Evolutionary conservation across 306 rosid species (phyloP), one percentile per base, ranked within the genome.

Genomic region (Quillaja saponaria): DNA sequence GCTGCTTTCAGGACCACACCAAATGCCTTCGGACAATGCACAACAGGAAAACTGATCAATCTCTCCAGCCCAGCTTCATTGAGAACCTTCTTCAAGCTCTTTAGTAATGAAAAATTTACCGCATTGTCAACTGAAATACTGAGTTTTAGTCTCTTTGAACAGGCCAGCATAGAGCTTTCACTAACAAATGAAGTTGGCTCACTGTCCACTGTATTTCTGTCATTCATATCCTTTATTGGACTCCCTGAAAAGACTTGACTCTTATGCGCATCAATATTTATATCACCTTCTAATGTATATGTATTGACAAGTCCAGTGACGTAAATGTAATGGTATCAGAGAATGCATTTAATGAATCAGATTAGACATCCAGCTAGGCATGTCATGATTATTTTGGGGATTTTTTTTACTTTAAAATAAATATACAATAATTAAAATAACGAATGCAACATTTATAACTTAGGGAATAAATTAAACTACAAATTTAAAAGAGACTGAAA

Each of bases 21-120:
- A 61, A 63, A 82, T 45, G 87, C 79, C 66, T 82, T 77, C 13
- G 81, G 66, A 55, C 87, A 82, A 58, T 82, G 87, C 61, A 82
- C 71, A 16, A 82, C 87, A 6, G 81, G 77, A 50, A 78, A 70
- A 68, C 84, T 82, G 8, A 72, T 49, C 54, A 82, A 75, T 66
- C 75, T 66, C 69, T 82, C 84, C 68, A 82, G 40, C 34, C 84
- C 80, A 49, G 80, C 76, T 60, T 78, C 80, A 10, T 15, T 21
- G 7, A 78, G 79, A 8, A 66, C 63, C 34, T 60, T 52, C 48
- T 68, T 70, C 68, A 82, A 65, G 55, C 69, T 46, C 71, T 60
- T 68, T 17, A 78, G 34, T 25, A 69, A 49, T 57, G 76, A 70
- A 39, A 63, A 49, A 6, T 49, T 63, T 6, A 53, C 57, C 1